Evolutionary conservation across 2,329 filamentous ascomycete genomes (phyloP).

Genomic region (Zymoseptoria ardabiliae): DNA sequence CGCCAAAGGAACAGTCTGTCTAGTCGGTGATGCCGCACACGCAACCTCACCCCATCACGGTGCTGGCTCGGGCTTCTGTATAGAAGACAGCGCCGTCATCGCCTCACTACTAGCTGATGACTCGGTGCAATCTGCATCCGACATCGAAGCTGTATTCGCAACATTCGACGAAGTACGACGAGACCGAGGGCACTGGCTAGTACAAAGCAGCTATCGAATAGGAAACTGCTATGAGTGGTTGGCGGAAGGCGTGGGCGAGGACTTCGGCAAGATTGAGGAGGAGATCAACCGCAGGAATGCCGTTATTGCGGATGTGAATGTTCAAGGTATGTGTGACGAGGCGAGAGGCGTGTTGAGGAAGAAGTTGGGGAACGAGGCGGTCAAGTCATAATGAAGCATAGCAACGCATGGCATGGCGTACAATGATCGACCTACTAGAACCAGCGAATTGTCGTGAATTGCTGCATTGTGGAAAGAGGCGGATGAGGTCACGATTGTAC

Average conservation of each 20-base stretch:
- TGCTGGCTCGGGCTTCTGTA: slow-evolving; percentile 25
- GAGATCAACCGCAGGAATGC: slow-evolving; percentile 19
- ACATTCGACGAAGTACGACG: slow-evolving; percentile 35
- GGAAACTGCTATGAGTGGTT: slow-evolving; percentile 35
- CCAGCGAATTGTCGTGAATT: not conserved
- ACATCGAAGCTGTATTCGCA: slow-evolving; percentile 32
- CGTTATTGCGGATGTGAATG: slow-evolving; percentile 18
- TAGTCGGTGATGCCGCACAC: slow-evolving; percentile 37
- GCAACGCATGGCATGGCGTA: not conserved
- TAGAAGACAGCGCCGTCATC: slow-evolving; percentile 26
- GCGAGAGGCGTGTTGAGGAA: slow-evolving; percentile 11
- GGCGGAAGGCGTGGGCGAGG: slow-evolving; percentile 16
- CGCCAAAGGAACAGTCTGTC: slow-evolving; percentile 28
- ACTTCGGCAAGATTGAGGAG: slow-evolving; percentile 16
- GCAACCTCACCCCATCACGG: slow-evolving; percentile 39
- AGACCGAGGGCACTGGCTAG: slow-evolving; percentile 40
- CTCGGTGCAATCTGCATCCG: slow-evolving; percentile 10
- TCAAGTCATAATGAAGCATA: not conserved
- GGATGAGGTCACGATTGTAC: not conserved
- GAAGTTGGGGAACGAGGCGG: slow-evolving; percentile 3
- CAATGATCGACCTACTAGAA: not conserved
- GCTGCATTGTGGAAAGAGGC: not conserved
- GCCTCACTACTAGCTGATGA: slow-evolving; percentile 21
- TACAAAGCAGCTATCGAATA: slow-evolving; percentile 34
- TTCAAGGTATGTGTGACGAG: slow-evolving; percentile 14